phyloP scores from a whole-genome alignment of 2,329 filamentous ascomycete species.

The Zasmidium cellare region DNA sequence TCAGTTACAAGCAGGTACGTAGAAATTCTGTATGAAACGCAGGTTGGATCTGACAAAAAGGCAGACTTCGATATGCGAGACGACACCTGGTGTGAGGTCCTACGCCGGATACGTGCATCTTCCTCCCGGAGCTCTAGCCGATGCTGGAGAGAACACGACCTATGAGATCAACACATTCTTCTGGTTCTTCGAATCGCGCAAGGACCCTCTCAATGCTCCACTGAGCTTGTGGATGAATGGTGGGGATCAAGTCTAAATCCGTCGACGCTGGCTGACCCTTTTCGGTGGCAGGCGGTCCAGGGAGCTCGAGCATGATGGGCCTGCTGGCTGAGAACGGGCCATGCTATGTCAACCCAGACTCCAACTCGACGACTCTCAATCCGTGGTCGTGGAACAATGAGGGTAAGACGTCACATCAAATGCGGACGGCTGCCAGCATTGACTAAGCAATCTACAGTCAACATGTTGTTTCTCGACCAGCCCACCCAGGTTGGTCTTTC shows the following conservation, averaged over 20 bases:
- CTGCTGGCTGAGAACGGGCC: slow-evolving; percentile 53
- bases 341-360: slow-evolving; percentile 55
- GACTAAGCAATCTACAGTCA: slow-evolving; percentile 28
- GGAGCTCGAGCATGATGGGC: slow-evolving; percentile 54
- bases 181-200: slow-evolving; percentile 54
- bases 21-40: background rate
- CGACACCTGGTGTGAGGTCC: slow-evolving; percentile 55
- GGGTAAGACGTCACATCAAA: background rate
- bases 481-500: slow-evolving; percentile 59
- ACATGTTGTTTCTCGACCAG: slow-evolving; percentile 65
- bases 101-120: slow-evolving; percentile 63
- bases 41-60: background rate
- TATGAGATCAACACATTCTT: slow-evolving; percentile 9
- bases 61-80: slow-evolving; percentile 51
- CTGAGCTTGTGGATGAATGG: slow-evolving; percentile 61
- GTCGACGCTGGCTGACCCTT: background rate
- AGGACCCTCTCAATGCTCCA: slow-evolving; percentile 43
- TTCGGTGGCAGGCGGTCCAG: slow-evolving; percentile 22
- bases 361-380: slow-evolving; percentile 52
- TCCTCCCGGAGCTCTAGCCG: slow-evolving; percentile 2
- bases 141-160: slow-evolving; percentile 4
- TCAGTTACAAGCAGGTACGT: slow-evolving; percentile 19
- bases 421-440: background rate
- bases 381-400: slow-evolving; percentile 65
- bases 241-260: slow-evolving; percentile 41